Percentiles rank a stretch among this genome's conserved stretches.
Conservation (phyloP, 2,329 filamentous ascomycete genomes). For the Pyricularia grisea region DNA sequence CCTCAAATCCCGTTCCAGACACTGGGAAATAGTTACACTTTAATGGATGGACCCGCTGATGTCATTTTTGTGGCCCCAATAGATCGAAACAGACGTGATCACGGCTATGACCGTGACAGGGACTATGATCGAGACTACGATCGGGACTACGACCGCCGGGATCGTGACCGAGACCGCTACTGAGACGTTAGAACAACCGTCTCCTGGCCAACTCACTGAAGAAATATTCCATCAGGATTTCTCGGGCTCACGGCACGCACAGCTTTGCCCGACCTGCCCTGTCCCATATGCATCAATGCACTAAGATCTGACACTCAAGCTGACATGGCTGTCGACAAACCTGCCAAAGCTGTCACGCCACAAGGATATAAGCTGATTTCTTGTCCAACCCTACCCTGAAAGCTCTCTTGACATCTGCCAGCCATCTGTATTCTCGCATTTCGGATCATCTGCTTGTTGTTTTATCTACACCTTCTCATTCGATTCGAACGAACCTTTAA, state of each 20-base stretch:
- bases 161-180: slow-evolving; percentile 3
- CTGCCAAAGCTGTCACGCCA: neutral
- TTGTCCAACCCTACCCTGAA: neutral
- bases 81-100: slow-evolving; percentile 2
- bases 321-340: neutral
- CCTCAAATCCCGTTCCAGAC: neutral
- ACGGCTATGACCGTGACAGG: neutral
- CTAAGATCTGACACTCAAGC: neutral
- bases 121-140: slow-evolving; percentile 3
- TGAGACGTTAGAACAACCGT: neutral
- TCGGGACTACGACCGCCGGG: slow-evolving; percentile 2
- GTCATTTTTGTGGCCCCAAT: neutral
- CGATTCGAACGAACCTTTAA: neutral
- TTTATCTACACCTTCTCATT: neutral
- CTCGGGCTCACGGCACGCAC: neutral
- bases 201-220: neutral
- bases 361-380: neutral
- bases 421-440: neutral
- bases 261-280: neutral
- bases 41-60: neutral
- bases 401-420: neutral
- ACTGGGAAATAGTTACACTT: neutral
- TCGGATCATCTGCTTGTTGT: neutral
- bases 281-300: neutral
- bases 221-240: neutral